Evolutionary conservation across 352 stramenopile species (phyloP).

Genomic region (Lagenidium giganteum): DNA sequence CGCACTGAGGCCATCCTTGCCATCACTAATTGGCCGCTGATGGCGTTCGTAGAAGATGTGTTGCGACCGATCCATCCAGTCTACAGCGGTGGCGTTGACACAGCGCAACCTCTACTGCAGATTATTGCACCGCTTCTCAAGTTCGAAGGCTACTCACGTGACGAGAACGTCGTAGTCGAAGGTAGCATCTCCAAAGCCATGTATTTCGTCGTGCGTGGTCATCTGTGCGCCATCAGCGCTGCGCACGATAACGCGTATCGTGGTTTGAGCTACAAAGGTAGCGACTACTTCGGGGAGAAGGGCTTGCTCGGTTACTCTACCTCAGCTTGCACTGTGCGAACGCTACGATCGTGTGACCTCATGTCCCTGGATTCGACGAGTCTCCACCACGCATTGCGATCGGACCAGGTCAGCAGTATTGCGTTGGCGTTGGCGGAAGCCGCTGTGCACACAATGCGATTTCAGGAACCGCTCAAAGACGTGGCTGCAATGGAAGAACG

Average conservation of each 20-base stretch:
- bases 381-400: conserved; percentile 1
- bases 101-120: background rate
- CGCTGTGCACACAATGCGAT: too few relatives aligned
- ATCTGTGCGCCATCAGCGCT: conserved; percentile 1
- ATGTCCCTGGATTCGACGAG: background rate
- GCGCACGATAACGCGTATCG: background rate
- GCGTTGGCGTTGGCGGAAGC: too few relatives aligned
- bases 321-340: background rate
- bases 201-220: conserved; percentile 5
- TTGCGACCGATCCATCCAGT: background rate
- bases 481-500: too few relatives aligned
- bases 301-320: background rate
- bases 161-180: conserved; percentile 6
- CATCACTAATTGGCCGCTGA: background rate
- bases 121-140: background rate
- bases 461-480: too few relatives aligned
- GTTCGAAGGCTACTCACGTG: conserved; percentile 1
- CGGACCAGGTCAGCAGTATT: too few relatives aligned
- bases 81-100: background rate
- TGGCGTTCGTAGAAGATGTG: too few relatives aligned
- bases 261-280: background rate
- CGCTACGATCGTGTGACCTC: conserved; percentile 1
- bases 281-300: conserved; percentile 1
- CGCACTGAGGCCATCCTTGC: background rate
- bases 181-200: background rate